Conservation (phyloP, 257 asterid species). For the Solanum clarkiae region DNA sequence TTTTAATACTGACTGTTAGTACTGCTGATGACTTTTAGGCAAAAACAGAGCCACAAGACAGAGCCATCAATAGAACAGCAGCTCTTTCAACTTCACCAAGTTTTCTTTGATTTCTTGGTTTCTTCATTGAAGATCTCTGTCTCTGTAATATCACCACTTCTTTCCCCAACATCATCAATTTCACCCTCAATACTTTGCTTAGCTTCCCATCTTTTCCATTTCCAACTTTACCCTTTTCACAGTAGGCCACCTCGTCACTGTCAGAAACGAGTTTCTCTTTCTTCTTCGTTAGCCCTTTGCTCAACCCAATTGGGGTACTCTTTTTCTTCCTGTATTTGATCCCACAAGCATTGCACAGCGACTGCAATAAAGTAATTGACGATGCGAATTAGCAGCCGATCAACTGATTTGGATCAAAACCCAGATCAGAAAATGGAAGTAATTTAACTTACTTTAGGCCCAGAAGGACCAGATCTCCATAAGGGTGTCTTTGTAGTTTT, state of each 20-base stretch:
- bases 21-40: conserved; percentile 8
- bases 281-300: background rate
- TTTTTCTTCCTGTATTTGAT: conserved; percentile 48
- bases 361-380: conserved; percentile 11
- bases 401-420: background rate
- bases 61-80: conserved; percentile 62
- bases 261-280: background rate
- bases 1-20: background rate
- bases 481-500: conserved; percentile 60
- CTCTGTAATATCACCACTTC: conserved; percentile 18
- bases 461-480: conserved; percentile 73
- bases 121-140: conserved; percentile 14
- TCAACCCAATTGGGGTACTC: background rate
- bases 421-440: background rate
- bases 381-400: background rate
- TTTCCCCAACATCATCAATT: conserved; percentile 29
- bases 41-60: conserved; percentile 60
- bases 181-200: conserved; percentile 16
- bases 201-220: conserved; percentile 8
- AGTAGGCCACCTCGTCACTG: background rate
- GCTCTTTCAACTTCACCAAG: conserved; percentile 44
- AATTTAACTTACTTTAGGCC: conserved; percentile 43
- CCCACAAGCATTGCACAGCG: conserved; percentile 80
- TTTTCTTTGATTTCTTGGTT: conserved; percentile 6
- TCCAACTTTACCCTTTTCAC: conserved; percentile 9